A percentile compares a stretch with the other conserved stretches of the same genome.
phyloP scores from a whole-genome alignment of 768 basidiomycete species.

The Rhodotorula toruloides region DNA sequence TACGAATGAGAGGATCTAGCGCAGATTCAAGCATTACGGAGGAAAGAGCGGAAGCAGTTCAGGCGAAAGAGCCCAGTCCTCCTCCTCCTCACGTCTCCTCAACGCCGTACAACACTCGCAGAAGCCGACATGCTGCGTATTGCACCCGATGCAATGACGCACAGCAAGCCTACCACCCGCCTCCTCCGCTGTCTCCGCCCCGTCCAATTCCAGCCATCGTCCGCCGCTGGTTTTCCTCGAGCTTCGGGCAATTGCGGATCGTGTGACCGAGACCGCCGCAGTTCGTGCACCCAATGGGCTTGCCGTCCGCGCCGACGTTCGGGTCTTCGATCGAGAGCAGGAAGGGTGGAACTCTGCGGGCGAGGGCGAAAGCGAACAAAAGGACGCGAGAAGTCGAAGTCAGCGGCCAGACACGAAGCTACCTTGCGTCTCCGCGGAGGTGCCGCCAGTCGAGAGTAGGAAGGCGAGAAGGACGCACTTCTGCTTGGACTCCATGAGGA shows the following conservation, averaged over 20 bases:
- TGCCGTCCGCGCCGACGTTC: slow-evolving; percentile 65
- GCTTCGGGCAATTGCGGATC: slow-evolving; percentile 90
- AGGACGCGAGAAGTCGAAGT: not conserved
- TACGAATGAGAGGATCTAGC: too few relatives aligned
- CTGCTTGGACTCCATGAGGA: slow-evolving; percentile 94
- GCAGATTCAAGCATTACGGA: too few relatives aligned
- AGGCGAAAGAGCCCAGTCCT: too few relatives aligned
- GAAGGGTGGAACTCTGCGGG: slow-evolving; percentile 81
- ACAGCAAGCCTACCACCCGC: not conserved
- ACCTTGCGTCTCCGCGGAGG: too few relatives aligned
- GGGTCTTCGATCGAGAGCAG: slow-evolving; percentile 84
- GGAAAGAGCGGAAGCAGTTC: too few relatives aligned
- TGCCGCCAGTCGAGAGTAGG: not conserved
- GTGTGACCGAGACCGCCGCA: slow-evolving; percentile 96
- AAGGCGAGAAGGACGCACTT: slow-evolving; percentile 57
- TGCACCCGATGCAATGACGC: not conserved
- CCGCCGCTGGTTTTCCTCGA: slow-evolving; percentile 85
- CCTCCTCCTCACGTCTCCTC: too few relatives aligned
- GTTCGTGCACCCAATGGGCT: slow-evolving; percentile 79
- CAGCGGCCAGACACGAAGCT: not conserved
- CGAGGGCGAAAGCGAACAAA: not conserved
- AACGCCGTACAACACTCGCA: not conserved
- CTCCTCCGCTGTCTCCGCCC: not conserved
- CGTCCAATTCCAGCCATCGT: slow-evolving; percentile 66
- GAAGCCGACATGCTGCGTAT: not conserved